phyloP scores from a whole-genome alignment of 352 stramenopile genomes.

The Globisporangium cystogenes region DNA sequence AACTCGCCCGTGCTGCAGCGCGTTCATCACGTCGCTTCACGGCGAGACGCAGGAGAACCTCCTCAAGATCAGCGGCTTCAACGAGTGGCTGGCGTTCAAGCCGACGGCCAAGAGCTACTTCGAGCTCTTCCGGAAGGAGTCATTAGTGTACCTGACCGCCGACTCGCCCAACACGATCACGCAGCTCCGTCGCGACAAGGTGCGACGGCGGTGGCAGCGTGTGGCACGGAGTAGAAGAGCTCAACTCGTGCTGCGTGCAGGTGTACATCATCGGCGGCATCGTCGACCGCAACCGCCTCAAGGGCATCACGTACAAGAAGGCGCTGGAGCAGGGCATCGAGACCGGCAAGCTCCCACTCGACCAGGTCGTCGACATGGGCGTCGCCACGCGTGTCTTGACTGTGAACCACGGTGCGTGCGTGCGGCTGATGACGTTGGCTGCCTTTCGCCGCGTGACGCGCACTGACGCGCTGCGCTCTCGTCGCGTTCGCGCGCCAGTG shows the following conservation, averaged over 20 bases:
- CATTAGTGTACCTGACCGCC: constrained; percentile 93
- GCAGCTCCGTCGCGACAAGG: constrained; percentile 81
- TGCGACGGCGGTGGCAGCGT: no score
- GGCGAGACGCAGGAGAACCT: constrained; percentile 79
- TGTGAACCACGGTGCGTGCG: constrained; percentile 81
- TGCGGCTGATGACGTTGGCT: no score
- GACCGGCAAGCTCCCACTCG: constrained; percentile 91
- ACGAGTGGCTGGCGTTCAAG: constrained; percentile 73
- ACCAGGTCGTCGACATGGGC: constrained; percentile 74
- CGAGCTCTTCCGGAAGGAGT: constrained; percentile 72
- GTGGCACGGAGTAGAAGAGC: no score
- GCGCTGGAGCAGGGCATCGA: constrained; percentile 86
- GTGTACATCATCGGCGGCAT: constrained; percentile 97
- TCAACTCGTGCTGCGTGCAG: constrained; percentile 14
- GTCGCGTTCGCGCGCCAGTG: constrained; percentile 28
- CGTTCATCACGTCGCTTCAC: constrained; percentile 61
- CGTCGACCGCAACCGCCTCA: constrained; percentile 97
- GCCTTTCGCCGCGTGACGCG: no score
- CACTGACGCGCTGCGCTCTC: not conserved
- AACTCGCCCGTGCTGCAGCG: constrained; percentile 20
- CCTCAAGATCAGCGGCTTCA: constrained; percentile 90
- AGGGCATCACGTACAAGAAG: constrained; percentile 89
- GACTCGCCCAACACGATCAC: constrained; percentile 92
- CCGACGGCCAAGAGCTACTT: constrained; percentile 54
- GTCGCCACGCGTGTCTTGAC: constrained; percentile 73